Base-by-base conservation (phyloP, 768 basidiomycete genomes). In the Russula griseocarnosa region DNA sequence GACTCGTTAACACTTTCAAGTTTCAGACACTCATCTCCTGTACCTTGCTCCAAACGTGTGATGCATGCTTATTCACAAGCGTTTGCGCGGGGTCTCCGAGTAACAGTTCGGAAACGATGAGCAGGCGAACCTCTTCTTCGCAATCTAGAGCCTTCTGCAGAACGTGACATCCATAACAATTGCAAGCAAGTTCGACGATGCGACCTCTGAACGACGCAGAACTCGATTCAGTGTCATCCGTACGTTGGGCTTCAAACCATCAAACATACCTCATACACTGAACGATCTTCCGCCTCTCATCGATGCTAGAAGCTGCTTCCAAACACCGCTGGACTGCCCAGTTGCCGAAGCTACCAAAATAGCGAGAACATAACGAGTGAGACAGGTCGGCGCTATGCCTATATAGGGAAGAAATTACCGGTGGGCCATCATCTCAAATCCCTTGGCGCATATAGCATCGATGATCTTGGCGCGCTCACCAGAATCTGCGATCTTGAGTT, bases 391-490 rank as follows among this genome's bases (percentile, higher is more conserved):
- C 20, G n/a, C 28, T 28, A 14, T 55, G 11, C 22, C 46, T 64
- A 53, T 26, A 51, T 28, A 28, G 55, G 36, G 18, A 32, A n/a
- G 54, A 42, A 68, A 75, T 42, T 71, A 88, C 88, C 90, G 80
- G 72, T 92, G 87, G 62, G 90, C 91, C 92, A 94, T 94, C 92
- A 93, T 93, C 73, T 94, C 92, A 66, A 89, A 90, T 1, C 92
- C 91, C 14, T 86, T 82, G 46, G 84, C 80, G 65, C 90, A 91
- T 61, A 93, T 93, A 53, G 92, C 92, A 70, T 92, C 90, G 18
- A 94, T 86, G 51, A 94, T 93, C 74, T 90, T 92, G 6, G 81
- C 82, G 2, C 92, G 80, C 71, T 93, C 91, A 56, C 86, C 83
- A 22, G 79, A 67, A 68, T 92, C 88, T 4, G 92, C 91, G 20